Percentiles rank a stretch among this genome's conserved stretches.
Conservation (phyloP, 805 yeast genomes). For the Metschnikowia shivogae region DNA sequence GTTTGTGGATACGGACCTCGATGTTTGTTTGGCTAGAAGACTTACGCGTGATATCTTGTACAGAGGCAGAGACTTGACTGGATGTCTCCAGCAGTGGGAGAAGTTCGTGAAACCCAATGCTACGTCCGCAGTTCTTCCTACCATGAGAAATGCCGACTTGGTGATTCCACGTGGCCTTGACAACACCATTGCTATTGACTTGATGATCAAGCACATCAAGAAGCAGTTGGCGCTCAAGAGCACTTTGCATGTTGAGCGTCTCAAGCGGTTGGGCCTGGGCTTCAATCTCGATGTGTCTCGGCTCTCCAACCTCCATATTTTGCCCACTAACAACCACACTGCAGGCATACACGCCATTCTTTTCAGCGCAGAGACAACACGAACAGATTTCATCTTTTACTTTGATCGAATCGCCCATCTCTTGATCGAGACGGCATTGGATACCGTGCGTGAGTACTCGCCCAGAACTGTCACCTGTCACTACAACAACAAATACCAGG, state of each 20-base stretch:
- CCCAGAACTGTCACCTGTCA: conserved; percentile 28
- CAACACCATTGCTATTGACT: conserved; percentile 71
- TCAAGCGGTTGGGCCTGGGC: conserved; percentile 52
- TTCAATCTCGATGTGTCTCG: conserved; percentile 28
- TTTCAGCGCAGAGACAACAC: conserved; percentile 47
- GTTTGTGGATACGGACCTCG: conserved; percentile 91
- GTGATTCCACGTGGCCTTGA: conserved; percentile 90
- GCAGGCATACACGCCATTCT: conserved; percentile 69
- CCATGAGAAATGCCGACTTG: conserved; percentile 76
- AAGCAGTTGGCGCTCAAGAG: conserved; percentile 68
- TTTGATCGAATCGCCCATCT: conserved; percentile 78
- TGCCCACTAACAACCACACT: conserved; percentile 61
- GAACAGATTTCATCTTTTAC: conserved; percentile 81
- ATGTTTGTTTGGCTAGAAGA: conserved; percentile 86
- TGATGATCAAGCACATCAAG: conserved; percentile 75
- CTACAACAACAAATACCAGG: conserved; percentile 20
- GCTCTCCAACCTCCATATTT: conserved; percentile 29
- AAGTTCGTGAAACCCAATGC: conserved; percentile 90
- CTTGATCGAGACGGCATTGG: conserved; percentile 65
- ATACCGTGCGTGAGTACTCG: conserved; percentile 40
- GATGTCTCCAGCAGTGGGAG: conserved; percentile 88
- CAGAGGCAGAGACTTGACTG: conserved; percentile 79
- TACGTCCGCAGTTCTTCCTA: conserved; percentile 66
- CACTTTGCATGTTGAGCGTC: conserved; percentile 57
- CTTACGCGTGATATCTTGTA: conserved; percentile 80